phyloP scores from a whole-genome alignment of 805 yeast species.

The Priceomyces medius region DNA sequence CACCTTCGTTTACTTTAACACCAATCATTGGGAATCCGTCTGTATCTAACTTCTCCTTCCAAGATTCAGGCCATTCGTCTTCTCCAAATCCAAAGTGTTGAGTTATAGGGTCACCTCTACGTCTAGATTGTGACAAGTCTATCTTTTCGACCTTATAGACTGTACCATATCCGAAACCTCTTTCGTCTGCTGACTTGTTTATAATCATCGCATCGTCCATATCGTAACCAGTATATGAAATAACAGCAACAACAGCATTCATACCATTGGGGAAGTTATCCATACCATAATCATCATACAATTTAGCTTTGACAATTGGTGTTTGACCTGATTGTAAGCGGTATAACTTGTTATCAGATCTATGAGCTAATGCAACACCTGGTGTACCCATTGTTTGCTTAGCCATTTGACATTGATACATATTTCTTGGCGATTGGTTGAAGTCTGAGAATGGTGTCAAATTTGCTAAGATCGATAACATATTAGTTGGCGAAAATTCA shows the following conservation, averaged over 20 bases:
- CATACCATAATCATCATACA: slow-evolving; percentile 95
- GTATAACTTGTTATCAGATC: slow-evolving; percentile 93
- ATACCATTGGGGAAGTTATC: slow-evolving; percentile 98
- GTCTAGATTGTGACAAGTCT: slow-evolving; percentile 72
- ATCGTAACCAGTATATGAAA: slow-evolving; percentile 98
- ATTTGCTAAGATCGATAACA: slow-evolving; percentile 90
- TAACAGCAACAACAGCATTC: slow-evolving; percentile 98
- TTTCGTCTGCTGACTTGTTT: slow-evolving; percentile 94
- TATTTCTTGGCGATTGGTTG: slow-evolving; percentile 98
- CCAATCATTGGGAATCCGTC: slow-evolving; percentile 95
- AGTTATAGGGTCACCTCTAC: slow-evolving; percentile 91
- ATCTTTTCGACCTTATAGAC: slow-evolving; percentile 93
- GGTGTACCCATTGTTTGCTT: slow-evolving; percentile 99
- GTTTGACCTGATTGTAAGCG: slow-evolving; percentile 94
- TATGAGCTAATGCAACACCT: slow-evolving; percentile 87
- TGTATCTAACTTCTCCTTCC: slow-evolving; percentile 84
- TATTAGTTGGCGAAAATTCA: slow-evolving; percentile 92
- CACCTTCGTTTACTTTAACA: slow-evolving; percentile 86
- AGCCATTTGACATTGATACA: slow-evolving; percentile 99
- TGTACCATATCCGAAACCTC: slow-evolving; percentile 97
- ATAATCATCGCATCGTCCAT: slow-evolving; percentile 99
- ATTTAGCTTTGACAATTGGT: slow-evolving; percentile 90
- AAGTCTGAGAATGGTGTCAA: slow-evolving; percentile 97
- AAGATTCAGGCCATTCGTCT: slow-evolving; percentile 87
- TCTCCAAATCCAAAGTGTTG: slow-evolving; percentile 93